phyloP scores from a whole-genome alignment of 768 basidiomycete species.

The Pleurotus giganteus region DNA sequence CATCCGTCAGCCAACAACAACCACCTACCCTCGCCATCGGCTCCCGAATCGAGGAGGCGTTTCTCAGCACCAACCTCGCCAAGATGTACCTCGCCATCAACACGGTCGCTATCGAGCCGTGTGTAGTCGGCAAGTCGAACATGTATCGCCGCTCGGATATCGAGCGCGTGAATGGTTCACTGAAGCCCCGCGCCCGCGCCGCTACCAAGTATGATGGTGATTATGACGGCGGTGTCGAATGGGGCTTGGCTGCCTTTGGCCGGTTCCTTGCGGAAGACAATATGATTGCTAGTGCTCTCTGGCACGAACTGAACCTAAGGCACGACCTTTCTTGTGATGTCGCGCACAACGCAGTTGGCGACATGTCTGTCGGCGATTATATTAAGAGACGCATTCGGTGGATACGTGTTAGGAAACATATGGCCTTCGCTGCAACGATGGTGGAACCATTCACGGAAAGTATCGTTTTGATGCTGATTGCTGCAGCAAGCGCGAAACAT shows the following conservation, averaged over 20 bases:
- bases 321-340: constrained; percentile 93
- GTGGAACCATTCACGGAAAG: constrained; percentile 93
- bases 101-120: constrained; percentile 84
- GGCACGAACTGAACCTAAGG: constrained; percentile 88
- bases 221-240: constrained; percentile 23
- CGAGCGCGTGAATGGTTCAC: constrained; percentile 66
- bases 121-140: constrained; percentile 96
- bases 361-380: constrained; percentile 84
- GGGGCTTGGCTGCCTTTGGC: constrained; percentile 78
- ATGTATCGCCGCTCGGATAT: constrained; percentile 89
- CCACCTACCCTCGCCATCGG: no score
- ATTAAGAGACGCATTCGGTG: constrained; percentile 89
- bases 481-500: constrained; percentile 49
- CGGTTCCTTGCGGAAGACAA: constrained; percentile 97
- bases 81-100: constrained; percentile 98
- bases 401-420: constrained; percentile 95
- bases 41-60: constrained; percentile 86
- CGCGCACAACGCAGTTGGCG: constrained; percentile 86
- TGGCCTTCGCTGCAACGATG: constrained; percentile 85
- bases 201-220: constrained; percentile 13
- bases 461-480: constrained; percentile 66
- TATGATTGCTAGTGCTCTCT: constrained; percentile 89
- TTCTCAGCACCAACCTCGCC: constrained; percentile 95
- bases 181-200: constrained; percentile 54
- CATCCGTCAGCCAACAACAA: constrained; percentile 61